phyloP scores from a whole-genome alignment of 805 yeast species.

The Scheffersomyces lignosus region DNA sequence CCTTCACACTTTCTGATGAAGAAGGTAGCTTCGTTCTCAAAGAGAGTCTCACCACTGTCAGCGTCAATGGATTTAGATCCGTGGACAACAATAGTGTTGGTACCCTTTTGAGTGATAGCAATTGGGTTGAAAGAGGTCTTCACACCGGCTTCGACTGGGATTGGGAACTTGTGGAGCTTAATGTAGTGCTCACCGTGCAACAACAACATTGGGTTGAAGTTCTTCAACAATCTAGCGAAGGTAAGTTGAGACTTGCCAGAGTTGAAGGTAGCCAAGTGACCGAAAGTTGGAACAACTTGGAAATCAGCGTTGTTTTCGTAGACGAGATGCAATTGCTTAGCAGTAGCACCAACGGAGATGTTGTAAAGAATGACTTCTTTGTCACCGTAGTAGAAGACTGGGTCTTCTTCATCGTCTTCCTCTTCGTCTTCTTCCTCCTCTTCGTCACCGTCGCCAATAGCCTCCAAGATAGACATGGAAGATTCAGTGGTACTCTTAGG shows the following conservation, averaged over 20 bases:
- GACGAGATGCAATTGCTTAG: conserved; percentile 71
- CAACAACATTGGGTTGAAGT: conserved; percentile 85
- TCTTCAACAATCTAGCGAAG: conserved; percentile 62
- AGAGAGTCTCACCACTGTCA: conserved; percentile 64
- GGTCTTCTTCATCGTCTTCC: conserved; percentile 38
- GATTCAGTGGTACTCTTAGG: conserved; percentile 72
- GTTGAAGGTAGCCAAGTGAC: conserved; percentile 83
- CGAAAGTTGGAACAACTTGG: conserved; percentile 86
- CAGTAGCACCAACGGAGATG: conserved; percentile 82
- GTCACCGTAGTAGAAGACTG: conserved; percentile 58
- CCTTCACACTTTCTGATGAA: conserved; percentile 78
- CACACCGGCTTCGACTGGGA: conserved; percentile 69
- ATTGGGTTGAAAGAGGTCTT: conserved; percentile 66
- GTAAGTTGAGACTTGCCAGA: conserved; percentile 57
- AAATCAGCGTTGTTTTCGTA: conserved; percentile 78
- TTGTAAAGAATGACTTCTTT: conserved; percentile 82
- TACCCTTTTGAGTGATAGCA: conserved; percentile 79
- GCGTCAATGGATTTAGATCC: conserved; percentile 71
- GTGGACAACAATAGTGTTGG: conserved; percentile 76
- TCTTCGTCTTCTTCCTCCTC: conserved; percentile 40
- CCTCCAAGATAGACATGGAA: conserved; percentile 70
- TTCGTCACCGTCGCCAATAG: conserved; percentile 51
- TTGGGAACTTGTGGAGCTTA: conserved; percentile 70
- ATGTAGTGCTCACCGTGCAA: conserved; percentile 95
- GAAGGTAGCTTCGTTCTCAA: conserved; percentile 80